A percentile compares a stretch with the other conserved stretches of the same genome.
phyloP scores from a whole-genome alignment of 768 basidiomycete genomes.

The Boletellus emodensis region DNA sequence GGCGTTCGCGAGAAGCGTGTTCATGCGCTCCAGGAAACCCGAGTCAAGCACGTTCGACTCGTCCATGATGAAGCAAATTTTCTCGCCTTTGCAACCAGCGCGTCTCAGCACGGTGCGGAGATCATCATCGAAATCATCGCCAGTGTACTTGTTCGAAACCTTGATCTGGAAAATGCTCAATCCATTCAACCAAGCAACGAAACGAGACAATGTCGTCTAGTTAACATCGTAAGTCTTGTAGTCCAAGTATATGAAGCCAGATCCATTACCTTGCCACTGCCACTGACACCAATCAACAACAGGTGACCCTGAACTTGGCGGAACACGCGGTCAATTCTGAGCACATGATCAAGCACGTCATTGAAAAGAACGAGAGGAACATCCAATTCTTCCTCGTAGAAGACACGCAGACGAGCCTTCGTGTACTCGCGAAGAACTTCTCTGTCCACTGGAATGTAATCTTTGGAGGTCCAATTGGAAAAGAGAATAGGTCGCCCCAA shows the following conservation, averaged over 20 bases:
- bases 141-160: constrained; percentile 98
- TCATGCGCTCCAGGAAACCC: constrained; percentile 99
- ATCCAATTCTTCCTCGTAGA: constrained; percentile 98
- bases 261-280: constrained; percentile 85
- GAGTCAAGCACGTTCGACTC: constrained; percentile 99
- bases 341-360: constrained; percentile 95
- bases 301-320: constrained; percentile 96
- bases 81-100: constrained; percentile 96
- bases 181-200: constrained; percentile 99
- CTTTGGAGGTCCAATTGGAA: constrained; percentile 98
- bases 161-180: constrained; percentile 99
- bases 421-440: constrained; percentile 93
- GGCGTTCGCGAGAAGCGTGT: constrained; percentile 97
- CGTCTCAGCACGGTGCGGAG: constrained; percentile 91
- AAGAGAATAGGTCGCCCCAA: constrained; percentile 87
- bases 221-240: constrained; percentile 11
- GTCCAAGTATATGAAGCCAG: not conserved
- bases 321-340: constrained; percentile 98
- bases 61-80: constrained; percentile 99
- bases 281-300: constrained; percentile 95
- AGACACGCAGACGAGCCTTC: constrained; percentile 94
- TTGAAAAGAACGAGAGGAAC: constrained; percentile 98
- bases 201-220: constrained; percentile 94
- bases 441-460: constrained; percentile 94
- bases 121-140: constrained; percentile 98